A percentile compares a stretch with the other conserved stretches of the same genome.
Conservation (phyloP, 495 filamentous ascomycete species). For the Darksidea phi region DNA sequence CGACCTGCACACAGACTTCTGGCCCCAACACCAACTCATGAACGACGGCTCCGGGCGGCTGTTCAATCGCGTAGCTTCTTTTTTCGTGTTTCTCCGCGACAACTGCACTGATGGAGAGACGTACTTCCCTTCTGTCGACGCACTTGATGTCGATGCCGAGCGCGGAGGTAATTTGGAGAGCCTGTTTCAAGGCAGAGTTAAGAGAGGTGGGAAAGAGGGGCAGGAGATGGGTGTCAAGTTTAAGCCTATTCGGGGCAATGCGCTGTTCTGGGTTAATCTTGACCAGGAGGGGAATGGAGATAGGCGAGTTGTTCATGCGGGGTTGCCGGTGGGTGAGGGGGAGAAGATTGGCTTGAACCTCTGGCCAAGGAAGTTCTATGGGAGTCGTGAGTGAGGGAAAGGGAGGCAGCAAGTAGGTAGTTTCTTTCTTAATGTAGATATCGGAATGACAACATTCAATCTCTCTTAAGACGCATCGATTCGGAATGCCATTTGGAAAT, state of each 20-base stretch:
- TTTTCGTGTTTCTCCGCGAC: slow-evolving; percentile 24
- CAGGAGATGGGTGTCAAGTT: slow-evolving; percentile 53
- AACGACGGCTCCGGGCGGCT: slow-evolving; percentile 8
- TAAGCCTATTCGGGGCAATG: slow-evolving; percentile 51
- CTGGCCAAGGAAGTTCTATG: slow-evolving; percentile 43
- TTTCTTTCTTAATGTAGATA: too few relatives aligned
- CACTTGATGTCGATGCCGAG: slow-evolving; percentile 13
- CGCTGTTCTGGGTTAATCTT: slow-evolving; percentile 56
- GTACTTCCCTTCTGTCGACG: slow-evolving; percentile 22
- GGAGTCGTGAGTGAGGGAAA: slow-evolving; percentile 1
- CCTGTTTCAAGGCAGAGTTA: slow-evolving; percentile 4
- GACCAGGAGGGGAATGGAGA: slow-evolving; percentile 49
- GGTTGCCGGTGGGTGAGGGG: slow-evolving; percentile 49
- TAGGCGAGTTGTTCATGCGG: slow-evolving; percentile 50
- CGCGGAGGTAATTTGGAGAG: slow-evolving; percentile 1
- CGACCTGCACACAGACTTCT: slow-evolving; percentile 60
- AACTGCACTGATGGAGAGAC: slow-evolving; percentile 30
- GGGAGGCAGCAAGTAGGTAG: too few relatives aligned
- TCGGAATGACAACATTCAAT: too few relatives aligned
- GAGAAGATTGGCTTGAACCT: slow-evolving; percentile 58
- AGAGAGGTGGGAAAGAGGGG: slow-evolving; percentile 17
- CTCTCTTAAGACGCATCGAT: too few relatives aligned
- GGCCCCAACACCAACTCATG: slow-evolving; percentile 33
- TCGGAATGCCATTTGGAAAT: too few relatives aligned
- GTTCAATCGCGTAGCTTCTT: slow-evolving; percentile 44